A percentile compares a stretch with the other conserved stretches of the same genome.
phyloP scores from a whole-genome alignment of 805 yeast genomes.

The Wickerhamiella brachini region DNA sequence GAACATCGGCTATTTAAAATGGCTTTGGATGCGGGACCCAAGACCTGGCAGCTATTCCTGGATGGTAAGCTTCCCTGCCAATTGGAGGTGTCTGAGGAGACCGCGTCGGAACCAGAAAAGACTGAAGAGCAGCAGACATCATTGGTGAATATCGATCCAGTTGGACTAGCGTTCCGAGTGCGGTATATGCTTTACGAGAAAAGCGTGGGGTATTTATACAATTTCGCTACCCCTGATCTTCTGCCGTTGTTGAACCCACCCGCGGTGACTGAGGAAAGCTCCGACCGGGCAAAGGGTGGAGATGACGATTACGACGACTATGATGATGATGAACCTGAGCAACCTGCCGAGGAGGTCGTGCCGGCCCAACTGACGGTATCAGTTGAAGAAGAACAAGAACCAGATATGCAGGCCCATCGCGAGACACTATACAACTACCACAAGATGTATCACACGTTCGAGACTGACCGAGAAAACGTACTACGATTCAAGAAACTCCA shows the following conservation, averaged over 20 bases:
- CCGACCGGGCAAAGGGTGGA: constrained; percentile 17
- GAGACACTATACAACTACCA: constrained; percentile 33
- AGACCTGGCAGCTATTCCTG: constrained; percentile 24
- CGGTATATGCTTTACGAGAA: constrained; percentile 30
- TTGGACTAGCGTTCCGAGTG: constrained; percentile 26
- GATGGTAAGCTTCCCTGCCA: constrained; percentile 20
- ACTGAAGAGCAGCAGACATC: background rate
- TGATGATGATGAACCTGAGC: constrained; percentile 18
- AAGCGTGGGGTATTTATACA: constrained; percentile 4
- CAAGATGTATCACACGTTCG: constrained; percentile 53
- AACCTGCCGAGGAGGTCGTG: constrained; percentile 11
- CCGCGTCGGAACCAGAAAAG: constrained; percentile 5
- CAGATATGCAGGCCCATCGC: constrained; percentile 11
- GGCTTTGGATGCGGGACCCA: constrained; percentile 21
- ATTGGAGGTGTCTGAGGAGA: constrained; percentile 10
- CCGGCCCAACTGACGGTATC: constrained; percentile 9
- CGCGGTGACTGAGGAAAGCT: background rate
- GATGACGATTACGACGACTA: constrained; percentile 30
- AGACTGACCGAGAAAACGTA: constrained; percentile 56
- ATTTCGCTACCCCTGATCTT: background rate
- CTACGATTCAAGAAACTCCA: constrained; percentile 64
- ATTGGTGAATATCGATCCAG: constrained; percentile 20
- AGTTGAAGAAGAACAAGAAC: constrained; percentile 13
- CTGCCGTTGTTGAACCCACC: background rate
- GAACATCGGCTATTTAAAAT: constrained; percentile 26